Evolutionary conservation across 257 asterid species (phyloP).

Genomic region (Knoxia roxburghii): DNA sequence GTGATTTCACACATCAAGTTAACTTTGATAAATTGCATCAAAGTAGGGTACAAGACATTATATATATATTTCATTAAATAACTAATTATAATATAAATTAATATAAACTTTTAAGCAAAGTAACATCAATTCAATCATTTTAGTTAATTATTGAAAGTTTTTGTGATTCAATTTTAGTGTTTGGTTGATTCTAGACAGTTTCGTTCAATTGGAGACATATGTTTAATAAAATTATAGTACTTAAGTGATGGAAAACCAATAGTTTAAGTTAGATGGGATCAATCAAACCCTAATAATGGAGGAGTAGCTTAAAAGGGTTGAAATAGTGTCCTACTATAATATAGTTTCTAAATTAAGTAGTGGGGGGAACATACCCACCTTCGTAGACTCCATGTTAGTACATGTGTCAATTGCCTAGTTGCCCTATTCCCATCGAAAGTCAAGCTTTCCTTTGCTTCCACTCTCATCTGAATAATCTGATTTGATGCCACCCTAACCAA

Average conservation of each 20-base stretch:
- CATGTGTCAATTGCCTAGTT: constrained; percentile 25
- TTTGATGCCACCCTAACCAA: not conserved
- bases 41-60: no score
- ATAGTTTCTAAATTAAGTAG: not conserved
- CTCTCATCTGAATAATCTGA: constrained; percentile 1
- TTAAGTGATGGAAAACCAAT: not conserved
- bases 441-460: constrained; percentile 15
- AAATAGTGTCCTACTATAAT: not conserved
- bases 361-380: constrained; percentile 12
- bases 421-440: constrained; percentile 12
- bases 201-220: not conserved
- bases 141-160: no score
- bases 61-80: no score
- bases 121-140: no score
- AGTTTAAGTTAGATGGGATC: not conserved
- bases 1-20: no score
- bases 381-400: constrained; percentile 21
- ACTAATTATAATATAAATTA: no score
- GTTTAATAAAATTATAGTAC: not conserved
- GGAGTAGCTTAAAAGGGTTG: constrained; percentile 1
- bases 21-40: no score
- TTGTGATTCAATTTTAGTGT: no score
- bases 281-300: not conserved
- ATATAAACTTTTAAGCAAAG: no score
- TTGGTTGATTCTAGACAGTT: constrained; percentile 1